Conservation (phyloP, 2,329 filamentous ascomycete genomes). For the Hypoxylon sp. region DNA sequence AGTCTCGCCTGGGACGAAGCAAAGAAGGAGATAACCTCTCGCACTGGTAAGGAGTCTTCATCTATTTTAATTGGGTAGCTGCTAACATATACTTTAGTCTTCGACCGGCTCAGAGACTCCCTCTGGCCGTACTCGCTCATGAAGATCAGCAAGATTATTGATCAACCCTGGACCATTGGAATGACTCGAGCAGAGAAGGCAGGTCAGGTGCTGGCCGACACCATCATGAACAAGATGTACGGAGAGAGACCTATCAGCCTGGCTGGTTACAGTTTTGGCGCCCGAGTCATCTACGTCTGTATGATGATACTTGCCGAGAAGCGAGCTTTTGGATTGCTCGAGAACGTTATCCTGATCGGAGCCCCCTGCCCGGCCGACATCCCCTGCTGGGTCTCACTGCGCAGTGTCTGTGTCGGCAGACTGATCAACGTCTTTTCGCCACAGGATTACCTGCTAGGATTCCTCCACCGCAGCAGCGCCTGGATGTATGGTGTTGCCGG, state of each 20-base stretch:
- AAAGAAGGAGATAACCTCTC: constrained; percentile 57
- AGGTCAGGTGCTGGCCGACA: constrained; percentile 77
- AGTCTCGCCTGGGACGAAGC: constrained; percentile 83
- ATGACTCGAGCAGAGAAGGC: constrained; percentile 79
- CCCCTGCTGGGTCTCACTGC: constrained; percentile 78
- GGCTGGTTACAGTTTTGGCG: constrained; percentile 83
- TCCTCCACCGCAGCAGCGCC: constrained; percentile 84
- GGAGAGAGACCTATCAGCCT: constrained; percentile 83
- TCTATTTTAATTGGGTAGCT: constrained; percentile 3
- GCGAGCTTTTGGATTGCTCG: constrained; percentile 82
- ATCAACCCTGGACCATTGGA: constrained; percentile 82
- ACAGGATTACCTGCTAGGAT: constrained; percentile 87
- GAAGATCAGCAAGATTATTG: constrained; percentile 76
- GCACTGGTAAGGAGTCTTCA: constrained; percentile 54
- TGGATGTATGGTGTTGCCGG: constrained; percentile 87
- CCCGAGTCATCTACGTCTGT: constrained; percentile 83
- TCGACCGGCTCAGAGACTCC: constrained; percentile 65
- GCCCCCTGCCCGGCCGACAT: constrained; percentile 77
- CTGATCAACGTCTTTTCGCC: constrained; percentile 91
- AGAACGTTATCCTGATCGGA: constrained; percentile 85
- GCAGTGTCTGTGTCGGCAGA: constrained; percentile 80
- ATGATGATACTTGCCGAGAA: constrained; percentile 79
- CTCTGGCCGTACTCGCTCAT: constrained; percentile 70
- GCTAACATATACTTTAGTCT: constrained; percentile 50
- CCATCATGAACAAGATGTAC: constrained; percentile 81